Evolutionary conservation across 441 rosid species (phyloP).

Genomic region (Populus hybrid): DNA sequence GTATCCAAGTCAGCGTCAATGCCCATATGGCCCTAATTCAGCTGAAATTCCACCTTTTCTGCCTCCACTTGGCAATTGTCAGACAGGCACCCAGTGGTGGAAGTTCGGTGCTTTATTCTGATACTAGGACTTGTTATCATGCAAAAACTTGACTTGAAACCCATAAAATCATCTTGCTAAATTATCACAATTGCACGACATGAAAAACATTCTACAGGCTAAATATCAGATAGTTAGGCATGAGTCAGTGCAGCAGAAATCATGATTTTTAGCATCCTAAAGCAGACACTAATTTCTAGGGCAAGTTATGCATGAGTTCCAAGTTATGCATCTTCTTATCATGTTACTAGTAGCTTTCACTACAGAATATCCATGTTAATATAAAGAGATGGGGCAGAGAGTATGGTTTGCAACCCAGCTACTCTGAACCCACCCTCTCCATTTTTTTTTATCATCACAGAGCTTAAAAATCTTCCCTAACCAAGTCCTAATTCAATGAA

Average conservation of each 20-base stretch:
- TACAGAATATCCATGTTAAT: not conserved
- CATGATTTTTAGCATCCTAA: not conserved
- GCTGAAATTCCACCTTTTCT: not conserved
- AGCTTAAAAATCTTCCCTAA: not conserved
- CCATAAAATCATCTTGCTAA: not conserved
- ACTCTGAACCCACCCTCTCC: not conserved
- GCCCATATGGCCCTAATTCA: not conserved
- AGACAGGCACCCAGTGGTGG: not conserved
- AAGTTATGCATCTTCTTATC: not conserved
- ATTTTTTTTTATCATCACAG: not conserved
- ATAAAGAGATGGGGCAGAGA: not conserved
- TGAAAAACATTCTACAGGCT: not conserved
- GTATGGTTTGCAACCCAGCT: not conserved
- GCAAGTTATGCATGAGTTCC: not conserved
- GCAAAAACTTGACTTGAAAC: not conserved
- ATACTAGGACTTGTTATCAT: not conserved
- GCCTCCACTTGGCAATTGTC: not conserved
- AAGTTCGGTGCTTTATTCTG: not conserved
- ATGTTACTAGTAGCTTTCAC: not conserved
- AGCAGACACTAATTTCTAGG: not conserved
- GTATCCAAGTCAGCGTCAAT: constrained; percentile 15
- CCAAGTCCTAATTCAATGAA: not conserved
- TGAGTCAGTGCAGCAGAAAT: not conserved
- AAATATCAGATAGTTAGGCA: not conserved
- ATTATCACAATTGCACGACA: not conserved